A percentile compares a stretch with the other conserved stretches of the same genome.
These are phyloP conservation scores for Daldinia bambusicola DNA, from an alignment of 495 filamentous ascomycete species.

Conservation along the genomic window DNA sequence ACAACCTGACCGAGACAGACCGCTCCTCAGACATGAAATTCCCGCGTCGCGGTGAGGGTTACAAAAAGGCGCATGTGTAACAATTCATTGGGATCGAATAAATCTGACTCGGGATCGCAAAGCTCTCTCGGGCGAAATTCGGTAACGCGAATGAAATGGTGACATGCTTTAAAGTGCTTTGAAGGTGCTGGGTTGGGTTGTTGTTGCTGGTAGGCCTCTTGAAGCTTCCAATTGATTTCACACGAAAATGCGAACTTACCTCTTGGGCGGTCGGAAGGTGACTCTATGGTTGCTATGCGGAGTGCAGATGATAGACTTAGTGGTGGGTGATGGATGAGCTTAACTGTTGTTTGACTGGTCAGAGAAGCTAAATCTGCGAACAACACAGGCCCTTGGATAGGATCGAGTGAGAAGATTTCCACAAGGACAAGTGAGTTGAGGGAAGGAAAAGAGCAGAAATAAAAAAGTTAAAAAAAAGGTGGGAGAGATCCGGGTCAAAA, in stretches of 20 bases:
- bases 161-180: conserved; percentile 6
- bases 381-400: conserved; percentile 50
- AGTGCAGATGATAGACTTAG: conserved; percentile 28
- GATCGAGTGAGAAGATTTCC: conserved; percentile 32
- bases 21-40: background rate
- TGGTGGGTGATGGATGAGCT: conserved; percentile 31
- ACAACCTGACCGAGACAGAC: conserved; percentile 9
- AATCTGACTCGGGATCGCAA: background rate
- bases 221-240: conserved; percentile 29
- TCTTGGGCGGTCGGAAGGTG: conserved; percentile 14
- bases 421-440: conserved; percentile 52
- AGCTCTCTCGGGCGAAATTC: conserved; percentile 4
- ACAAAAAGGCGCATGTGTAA: conserved; percentile 36
- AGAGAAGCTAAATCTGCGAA: conserved; percentile 47
- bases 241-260: conserved; percentile 38
- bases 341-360: conserved; percentile 40
- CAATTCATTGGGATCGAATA: conserved; percentile 6
- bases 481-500: conserved; percentile 45
- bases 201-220: conserved; percentile 11
- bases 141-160: conserved; percentile 6
- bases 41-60: background rate
- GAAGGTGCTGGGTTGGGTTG: background rate
- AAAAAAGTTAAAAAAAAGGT: conserved; percentile 38
- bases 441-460: conserved; percentile 27
- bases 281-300: conserved; percentile 24